Evolutionary conservation across 345 rosid species (phyloP).

Genomic region (Syzygium jambos): DNA sequence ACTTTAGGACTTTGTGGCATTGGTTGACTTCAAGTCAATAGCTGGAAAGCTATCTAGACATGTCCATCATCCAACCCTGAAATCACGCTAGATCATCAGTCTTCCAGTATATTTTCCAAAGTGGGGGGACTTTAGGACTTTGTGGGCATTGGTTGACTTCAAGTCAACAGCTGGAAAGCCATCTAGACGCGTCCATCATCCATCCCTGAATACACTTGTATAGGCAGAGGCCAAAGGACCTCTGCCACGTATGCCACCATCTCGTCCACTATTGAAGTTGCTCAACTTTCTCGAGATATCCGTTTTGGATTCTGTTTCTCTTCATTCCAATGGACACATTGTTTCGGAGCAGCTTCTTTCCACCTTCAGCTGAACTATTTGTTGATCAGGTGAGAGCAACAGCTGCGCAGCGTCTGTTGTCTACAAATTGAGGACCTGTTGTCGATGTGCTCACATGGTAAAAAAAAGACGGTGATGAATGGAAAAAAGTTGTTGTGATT

Average conservation of each 20-base stretch:
- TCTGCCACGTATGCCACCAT: neutral
- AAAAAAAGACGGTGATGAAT: too few species aligned
- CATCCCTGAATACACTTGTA: neutral
- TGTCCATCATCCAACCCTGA: too few species aligned
- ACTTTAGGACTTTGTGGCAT: neutral
- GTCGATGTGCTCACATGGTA: too few species aligned
- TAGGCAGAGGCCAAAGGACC: neutral
- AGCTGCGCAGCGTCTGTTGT: neutral
- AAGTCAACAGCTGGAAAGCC: neutral
- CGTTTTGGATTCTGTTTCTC: neutral
- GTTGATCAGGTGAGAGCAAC: neutral
- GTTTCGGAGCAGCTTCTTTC: neutral
- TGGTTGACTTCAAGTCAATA: neutral
- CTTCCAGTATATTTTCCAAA: neutral
- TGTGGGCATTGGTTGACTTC: neutral
- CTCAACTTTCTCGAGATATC: neutral
- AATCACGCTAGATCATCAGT: neutral
- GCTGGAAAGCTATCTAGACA: too few species aligned
- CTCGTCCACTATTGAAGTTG: fast-evolving
- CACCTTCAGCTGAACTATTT: neutral
- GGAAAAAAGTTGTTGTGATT: too few species aligned
- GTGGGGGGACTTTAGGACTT: neutral
- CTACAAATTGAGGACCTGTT: too few species aligned
- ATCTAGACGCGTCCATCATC: neutral
- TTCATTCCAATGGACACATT: neutral